Evolutionary conservation across 306 rosid genomes (phyloP), one percentile per base, ranked within the genome.

Genomic region (Sicyos baderoa): DNA sequence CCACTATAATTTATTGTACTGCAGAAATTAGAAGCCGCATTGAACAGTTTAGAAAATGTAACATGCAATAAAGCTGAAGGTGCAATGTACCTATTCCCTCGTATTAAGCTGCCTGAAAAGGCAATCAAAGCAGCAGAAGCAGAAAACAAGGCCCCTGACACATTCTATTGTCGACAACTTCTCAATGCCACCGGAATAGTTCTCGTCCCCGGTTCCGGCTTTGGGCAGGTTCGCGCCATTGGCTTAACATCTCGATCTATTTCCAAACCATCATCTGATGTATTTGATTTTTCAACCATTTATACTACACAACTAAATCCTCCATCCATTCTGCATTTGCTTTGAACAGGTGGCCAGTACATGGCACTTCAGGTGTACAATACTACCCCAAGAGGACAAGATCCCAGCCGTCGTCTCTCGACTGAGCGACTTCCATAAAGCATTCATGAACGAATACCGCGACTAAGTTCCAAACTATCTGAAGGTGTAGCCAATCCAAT

Each of bases 351-450:
- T 85, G 76, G 84, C 96, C 5, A 95, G 99, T 37, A 94, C 96
- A 54, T 94, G 97, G 99, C 99, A 94, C 79, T 90, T 94, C 53
- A 90, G 99, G 78, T 90, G 96, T 83, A 94, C 99, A 17, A 90
- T 94, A 60, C 80, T 94, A 75, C 99, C 99, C 22, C 91, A 68
- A 74, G 99, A 90, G 86, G 95, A 88, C 15, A 94, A 87, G 87
- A 90, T 94, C 81, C 97, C 97, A 1, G 95, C 88, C 0, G 53
- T 94, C 7, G 86, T 86, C 64, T 12, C 82, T 67, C 91, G 92
- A 13, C 74, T 94, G 82, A 88, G 95, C 0, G 90, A 86, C 81
- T 94, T 94, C 80, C 99, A 94, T 65, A 35, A 79, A 71, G 79
- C 78, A 16, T 90, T 94, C 84, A 83, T 90, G 95, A 79, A 86